phyloP scores from a whole-genome alignment of 2,329 filamentous ascomycete species.

The Trichoderma arundinaceum region DNA sequence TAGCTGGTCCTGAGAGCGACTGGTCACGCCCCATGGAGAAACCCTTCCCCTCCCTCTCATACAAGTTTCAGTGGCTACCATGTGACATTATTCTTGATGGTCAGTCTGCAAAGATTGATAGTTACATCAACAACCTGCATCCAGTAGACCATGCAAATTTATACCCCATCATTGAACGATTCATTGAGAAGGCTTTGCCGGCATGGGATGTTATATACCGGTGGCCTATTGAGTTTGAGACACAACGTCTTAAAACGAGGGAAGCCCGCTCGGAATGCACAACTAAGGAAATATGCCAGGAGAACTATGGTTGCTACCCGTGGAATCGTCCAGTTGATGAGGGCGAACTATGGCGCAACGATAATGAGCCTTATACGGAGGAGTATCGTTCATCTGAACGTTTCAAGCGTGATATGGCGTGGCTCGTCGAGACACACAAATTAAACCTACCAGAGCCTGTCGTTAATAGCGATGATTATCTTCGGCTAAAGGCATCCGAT shows the following conservation, averaged over 20 bases:
- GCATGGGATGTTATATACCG: conserved; percentile 30
- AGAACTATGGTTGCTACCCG: conserved; percentile 31
- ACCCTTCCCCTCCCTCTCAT: conserved; percentile 35
- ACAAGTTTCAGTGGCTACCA: conserved; percentile 55
- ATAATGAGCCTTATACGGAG: conserved; percentile 30
- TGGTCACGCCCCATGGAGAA: background rate
- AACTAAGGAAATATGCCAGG: conserved; percentile 34
- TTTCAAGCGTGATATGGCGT: conserved; percentile 37
- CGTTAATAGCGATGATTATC: background rate
- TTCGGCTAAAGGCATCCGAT: conserved; percentile 34
- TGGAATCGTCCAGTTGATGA: conserved; percentile 37
- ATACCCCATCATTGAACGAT: conserved; percentile 25
- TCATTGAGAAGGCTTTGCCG: conserved; percentile 16
- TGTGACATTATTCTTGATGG: conserved; percentile 53
- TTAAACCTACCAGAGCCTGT: conserved; percentile 33
- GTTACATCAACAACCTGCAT: conserved; percentile 62
- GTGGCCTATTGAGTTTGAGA: conserved; percentile 35
- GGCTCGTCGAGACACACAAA: conserved; percentile 41
- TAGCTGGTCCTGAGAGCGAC: background rate
- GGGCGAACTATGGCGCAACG: conserved; percentile 36
- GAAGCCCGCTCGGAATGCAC: conserved; percentile 35
- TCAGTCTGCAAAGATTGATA: conserved; percentile 49
- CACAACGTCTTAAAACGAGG: conserved; percentile 37
- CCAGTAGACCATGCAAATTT: conserved; percentile 39
- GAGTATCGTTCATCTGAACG: conserved; percentile 37